A percentile compares a stretch with the other conserved stretches of the same genome.
phyloP scores from a whole-genome alignment of 345 rosid species.

The Theobroma cacao region DNA sequence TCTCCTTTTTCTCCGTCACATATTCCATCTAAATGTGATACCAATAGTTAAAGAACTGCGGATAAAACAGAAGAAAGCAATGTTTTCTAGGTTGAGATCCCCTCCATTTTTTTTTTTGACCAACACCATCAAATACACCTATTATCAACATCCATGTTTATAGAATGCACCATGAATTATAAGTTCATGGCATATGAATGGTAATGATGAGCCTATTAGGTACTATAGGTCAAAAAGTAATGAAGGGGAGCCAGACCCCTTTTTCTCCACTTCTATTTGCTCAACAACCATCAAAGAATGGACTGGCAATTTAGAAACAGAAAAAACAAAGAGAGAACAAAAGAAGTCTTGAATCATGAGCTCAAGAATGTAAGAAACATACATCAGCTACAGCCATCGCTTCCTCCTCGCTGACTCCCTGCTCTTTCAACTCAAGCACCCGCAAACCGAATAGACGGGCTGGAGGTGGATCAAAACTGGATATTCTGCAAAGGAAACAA shows the following conservation, averaged over 20 bases:
- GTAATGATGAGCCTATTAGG: background rate
- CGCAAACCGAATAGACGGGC: conserved; percentile 74
- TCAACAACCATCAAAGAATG: background rate
- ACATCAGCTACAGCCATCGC: conserved; percentile 85
- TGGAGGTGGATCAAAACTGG: conserved; percentile 63
- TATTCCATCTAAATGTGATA: conserved; percentile 60
- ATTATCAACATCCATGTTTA: background rate
- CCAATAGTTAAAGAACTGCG: background rate
- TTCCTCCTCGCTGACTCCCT: conserved; percentile 68
- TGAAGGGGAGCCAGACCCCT: background rate
- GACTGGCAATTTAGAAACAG: background rate
- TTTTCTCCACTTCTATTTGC: background rate
- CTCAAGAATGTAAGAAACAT: conserved; percentile 20
- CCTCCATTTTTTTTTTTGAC: background rate
- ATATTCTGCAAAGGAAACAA: conserved; percentile 46
- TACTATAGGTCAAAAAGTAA: background rate
- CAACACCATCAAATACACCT: background rate
- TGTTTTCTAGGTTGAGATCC: background rate
- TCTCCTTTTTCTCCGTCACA: conserved; percentile 52
- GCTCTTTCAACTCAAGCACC: conserved; percentile 71
- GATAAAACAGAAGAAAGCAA: background rate
- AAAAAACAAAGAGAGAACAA: background rate
- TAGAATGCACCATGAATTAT: background rate
- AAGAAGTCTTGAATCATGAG: background rate
- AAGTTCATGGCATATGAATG: conserved; percentile 4